Conservation (phyloP, 306 rosid species). For the Crotalaria pallida region DNA sequence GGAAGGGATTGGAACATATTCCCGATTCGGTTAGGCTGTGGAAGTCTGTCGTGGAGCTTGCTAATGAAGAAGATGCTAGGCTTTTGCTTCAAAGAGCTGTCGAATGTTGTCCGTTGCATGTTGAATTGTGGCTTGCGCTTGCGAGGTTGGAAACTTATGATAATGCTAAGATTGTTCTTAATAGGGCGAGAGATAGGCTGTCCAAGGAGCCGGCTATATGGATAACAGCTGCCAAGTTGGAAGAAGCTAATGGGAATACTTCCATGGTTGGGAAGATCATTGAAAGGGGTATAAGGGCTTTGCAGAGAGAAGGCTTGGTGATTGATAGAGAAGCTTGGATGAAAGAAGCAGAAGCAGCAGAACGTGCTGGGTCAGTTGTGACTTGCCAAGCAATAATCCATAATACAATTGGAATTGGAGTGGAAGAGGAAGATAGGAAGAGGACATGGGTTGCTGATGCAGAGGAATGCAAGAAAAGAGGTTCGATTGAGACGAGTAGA, state of each 20-base stretch:
- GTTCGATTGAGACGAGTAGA: constrained; percentile 85
- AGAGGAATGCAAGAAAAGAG: constrained; percentile 89
- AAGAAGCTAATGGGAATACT: constrained; percentile 88
- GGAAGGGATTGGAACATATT: constrained; percentile 81
- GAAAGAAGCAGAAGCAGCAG: constrained; percentile 95
- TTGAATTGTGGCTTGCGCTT: constrained; percentile 87
- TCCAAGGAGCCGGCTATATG: constrained; percentile 86
- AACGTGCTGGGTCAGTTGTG: constrained; percentile 74
- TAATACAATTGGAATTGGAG: constrained; percentile 77
- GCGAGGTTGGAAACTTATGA: constrained; percentile 88
- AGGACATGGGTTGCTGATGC: constrained; percentile 98
- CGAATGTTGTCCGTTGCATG: constrained; percentile 86
- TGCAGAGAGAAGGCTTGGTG: constrained; percentile 71
- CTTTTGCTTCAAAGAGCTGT: constrained; percentile 86
- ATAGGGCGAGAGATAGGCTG: constrained; percentile 74
- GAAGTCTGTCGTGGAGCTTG: constrained; percentile 94
- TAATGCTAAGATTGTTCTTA: constrained; percentile 74
- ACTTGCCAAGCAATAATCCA: constrained; percentile 74
- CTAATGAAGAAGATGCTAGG: constrained; percentile 82
- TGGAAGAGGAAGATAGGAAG: constrained; percentile 93
- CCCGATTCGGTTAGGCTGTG: constrained; percentile 91
- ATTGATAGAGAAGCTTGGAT: constrained; percentile 88
- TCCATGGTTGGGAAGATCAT: constrained; percentile 79
- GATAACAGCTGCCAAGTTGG: constrained; percentile 89
- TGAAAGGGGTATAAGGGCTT: constrained; percentile 84